Evolutionary conservation across 1,139 yeast species (phyloP).

Genomic region (Yamadazyma songkhlaensis): DNA sequence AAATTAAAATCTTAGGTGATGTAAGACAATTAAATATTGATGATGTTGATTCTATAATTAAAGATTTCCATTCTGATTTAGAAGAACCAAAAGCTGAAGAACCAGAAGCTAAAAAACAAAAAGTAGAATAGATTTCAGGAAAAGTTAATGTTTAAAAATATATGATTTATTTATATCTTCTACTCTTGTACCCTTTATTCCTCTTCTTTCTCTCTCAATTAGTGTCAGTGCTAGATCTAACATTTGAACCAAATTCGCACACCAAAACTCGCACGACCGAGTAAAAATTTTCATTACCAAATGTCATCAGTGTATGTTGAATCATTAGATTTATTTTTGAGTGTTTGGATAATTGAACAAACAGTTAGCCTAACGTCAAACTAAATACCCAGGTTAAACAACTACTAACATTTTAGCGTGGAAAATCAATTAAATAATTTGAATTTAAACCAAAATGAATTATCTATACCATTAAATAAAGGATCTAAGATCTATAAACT

Average conservation of each 20-base stretch:
- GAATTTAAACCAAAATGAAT: conserved; percentile 1
- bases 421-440: conserved; percentile 4
- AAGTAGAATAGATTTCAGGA: conserved; percentile 10
- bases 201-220: background rate
- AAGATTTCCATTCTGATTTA: conserved; percentile 78
- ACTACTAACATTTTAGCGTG: conserved; percentile 7
- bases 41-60: conserved; percentile 95
- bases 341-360: too few relatives aligned
- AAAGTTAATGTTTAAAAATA: background rate
- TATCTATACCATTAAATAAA: conserved; percentile 36
- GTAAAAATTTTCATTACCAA: conserved; percentile 4
- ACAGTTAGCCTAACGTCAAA: too few relatives aligned
- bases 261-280: conserved; percentile 2
- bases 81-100: conserved; percentile 27
- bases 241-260: background rate
- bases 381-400: too few relatives aligned
- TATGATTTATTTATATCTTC: background rate
- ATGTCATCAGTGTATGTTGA: conserved; percentile 4
- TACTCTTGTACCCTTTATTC: background rate
- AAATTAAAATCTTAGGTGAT: conserved; percentile 93
- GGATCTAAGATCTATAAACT: conserved; percentile 44
- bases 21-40: conserved; percentile 92
- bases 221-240: background rate
- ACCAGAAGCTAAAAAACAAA: conserved; percentile 38
- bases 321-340: too few relatives aligned